These are phyloP conservation scores for Oemleria cerasiformis DNA, from an alignment of 306 rosid genomes.

Conservation along the genomic window DNA sequence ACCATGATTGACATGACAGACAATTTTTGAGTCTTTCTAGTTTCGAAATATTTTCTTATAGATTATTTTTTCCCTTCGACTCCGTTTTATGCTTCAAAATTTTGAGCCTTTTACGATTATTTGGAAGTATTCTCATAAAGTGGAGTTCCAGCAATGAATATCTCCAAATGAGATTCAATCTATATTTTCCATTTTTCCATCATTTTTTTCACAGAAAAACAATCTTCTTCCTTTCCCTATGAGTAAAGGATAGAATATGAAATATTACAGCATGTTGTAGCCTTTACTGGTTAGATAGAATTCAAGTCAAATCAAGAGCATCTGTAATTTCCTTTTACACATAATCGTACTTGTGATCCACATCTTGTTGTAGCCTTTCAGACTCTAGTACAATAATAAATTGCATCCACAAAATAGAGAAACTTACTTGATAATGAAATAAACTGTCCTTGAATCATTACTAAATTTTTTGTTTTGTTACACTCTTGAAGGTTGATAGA, in stretches of 20 bases:
- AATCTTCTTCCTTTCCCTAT: neutral
- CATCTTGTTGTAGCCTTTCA: neutral
- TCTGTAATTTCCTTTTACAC: neutral
- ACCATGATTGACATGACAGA: too few species aligned
- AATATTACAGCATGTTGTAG: neutral
- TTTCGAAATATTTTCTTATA: too few species aligned
- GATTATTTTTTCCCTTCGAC: too few species aligned
- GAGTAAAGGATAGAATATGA: neutral
- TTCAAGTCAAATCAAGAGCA: neutral
- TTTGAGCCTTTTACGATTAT: too few species aligned
- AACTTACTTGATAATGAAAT: conserved; percentile 1
- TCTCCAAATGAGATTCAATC: neutral
- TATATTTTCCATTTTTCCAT: neutral
- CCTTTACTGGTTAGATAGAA: neutral
- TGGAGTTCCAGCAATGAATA: neutral
- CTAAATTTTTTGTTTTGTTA: neutral
- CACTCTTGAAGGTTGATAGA: conserved; percentile 28
- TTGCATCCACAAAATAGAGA: neutral
- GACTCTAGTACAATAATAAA: neutral
- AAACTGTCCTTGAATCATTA: neutral
- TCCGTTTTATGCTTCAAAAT: too few species aligned
- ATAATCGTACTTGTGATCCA: neutral
- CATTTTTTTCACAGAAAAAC: neutral
- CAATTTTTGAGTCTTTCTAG: too few species aligned
- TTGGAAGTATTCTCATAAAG: neutral